Conservation (phyloP, 208 protist genomes). For the Trypanosoma grayi region DNA sequence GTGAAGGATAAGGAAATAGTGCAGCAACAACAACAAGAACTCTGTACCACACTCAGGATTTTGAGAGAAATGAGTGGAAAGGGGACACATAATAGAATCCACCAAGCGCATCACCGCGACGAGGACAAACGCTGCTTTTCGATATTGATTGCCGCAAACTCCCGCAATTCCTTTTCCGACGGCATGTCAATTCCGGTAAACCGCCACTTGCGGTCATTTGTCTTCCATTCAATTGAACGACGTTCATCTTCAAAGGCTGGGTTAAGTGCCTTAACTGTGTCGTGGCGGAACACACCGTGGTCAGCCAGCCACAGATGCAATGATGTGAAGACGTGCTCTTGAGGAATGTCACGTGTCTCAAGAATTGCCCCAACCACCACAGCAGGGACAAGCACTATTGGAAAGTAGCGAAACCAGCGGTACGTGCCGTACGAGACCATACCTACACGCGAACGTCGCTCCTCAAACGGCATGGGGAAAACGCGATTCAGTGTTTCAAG, state of each 20-base stretch:
- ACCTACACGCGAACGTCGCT: conserved; percentile 77
- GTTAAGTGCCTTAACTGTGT: conserved; percentile 85
- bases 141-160: conserved; percentile 89
- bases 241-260: conserved; percentile 87
- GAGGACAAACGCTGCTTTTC: conserved; percentile 35
- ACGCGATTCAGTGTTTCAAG: conserved; percentile 84
- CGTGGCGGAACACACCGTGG: conserved; percentile 84
- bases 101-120: conserved; percentile 9
- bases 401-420: conserved; percentile 80
- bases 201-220: conserved; percentile 84
- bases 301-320: conserved; percentile 88
- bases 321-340: conserved; percentile 84
- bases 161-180: conserved; percentile 69
- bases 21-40: too few species aligned
- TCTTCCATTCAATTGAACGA: conserved; percentile 76
- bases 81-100: not conserved
- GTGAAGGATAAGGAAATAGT: too few species aligned
- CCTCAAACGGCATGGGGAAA: conserved; percentile 85
- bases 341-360: conserved; percentile 79
- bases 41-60: too few species aligned
- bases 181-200: conserved; percentile 82
- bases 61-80: too few species aligned
- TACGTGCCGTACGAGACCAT: conserved; percentile 86
- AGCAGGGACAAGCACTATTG: conserved; percentile 61
- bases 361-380: conserved; percentile 62